Percentiles rank a stretch among this genome's conserved stretches.
These are phyloP conservation scores for Kalaharituber pfeilii DNA, from an alignment of 2,329 filamentous ascomycete species.

Conservation along the genomic window DNA sequence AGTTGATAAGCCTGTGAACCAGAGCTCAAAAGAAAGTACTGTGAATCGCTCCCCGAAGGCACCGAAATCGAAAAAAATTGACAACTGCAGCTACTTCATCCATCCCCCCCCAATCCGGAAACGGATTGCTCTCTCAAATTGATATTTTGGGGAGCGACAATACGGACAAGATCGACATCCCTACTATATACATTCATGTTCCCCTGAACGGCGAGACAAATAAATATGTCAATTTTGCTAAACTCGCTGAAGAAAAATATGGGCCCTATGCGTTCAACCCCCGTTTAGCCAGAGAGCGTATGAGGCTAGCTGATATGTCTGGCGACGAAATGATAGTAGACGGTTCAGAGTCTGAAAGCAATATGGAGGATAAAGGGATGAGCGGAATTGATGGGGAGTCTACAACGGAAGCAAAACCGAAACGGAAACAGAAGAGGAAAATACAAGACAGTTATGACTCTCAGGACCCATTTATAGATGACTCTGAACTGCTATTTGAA, in stretches of 20 bases:
- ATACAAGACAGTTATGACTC: slow-evolving; percentile 72
- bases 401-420: slow-evolving; percentile 43
- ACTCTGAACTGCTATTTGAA: slow-evolving; percentile 89
- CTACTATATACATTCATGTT: slow-evolving; percentile 70
- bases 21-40: slow-evolving; percentile 12
- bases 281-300: slow-evolving; percentile 70
- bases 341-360: slow-evolving; percentile 56
- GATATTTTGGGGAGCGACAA: slow-evolving; percentile 38
- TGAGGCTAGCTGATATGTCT: slow-evolving; percentile 71
- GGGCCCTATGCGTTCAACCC: slow-evolving; percentile 90
- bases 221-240: slow-evolving; percentile 88
- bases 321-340: slow-evolving; percentile 75
- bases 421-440: slow-evolving; percentile 55
- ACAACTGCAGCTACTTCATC: slow-evolving; percentile 3
- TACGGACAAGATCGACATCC: slow-evolving; percentile 42
- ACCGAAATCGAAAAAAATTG: slow-evolving; percentile 6
- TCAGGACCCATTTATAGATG: slow-evolving; percentile 73
- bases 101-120: slow-evolving; percentile 27
- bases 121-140: slow-evolving; percentile 45
- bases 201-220: slow-evolving; percentile 66
- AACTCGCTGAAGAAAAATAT: slow-evolving; percentile 81
- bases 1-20: slow-evolving; percentile 5
- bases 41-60: slow-evolving; percentile 14
- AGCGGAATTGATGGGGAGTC: slow-evolving; percentile 40
- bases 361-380: slow-evolving; percentile 52